Percentiles rank a stretch among this genome's conserved stretches.
Conservation (phyloP, 2,329 filamentous ascomycete genomes). For the Lecanicillium sp. region DNA sequence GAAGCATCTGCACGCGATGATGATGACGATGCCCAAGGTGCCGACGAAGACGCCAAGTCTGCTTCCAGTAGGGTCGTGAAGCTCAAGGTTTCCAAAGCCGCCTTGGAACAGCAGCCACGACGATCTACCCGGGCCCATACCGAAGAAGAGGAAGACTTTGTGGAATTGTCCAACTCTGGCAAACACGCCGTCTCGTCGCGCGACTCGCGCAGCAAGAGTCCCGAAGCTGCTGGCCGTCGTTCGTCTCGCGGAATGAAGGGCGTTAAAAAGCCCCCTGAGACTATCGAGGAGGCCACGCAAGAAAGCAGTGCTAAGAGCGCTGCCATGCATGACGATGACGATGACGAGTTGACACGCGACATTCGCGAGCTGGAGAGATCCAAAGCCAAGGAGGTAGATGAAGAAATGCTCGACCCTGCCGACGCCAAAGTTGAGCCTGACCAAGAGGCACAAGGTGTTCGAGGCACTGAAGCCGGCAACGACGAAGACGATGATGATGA, state of each 20-base stretch:
- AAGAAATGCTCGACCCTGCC: slow-evolving; percentile 19
- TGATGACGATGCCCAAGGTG: slow-evolving; percentile 19
- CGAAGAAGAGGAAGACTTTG: slow-evolving; percentile 44
- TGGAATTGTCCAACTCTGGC: slow-evolving; percentile 54
- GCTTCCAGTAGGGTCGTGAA: slow-evolving; percentile 33
- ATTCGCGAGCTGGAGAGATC: slow-evolving; percentile 20
- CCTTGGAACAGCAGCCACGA: slow-evolving; percentile 25
- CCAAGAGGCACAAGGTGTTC: no score
- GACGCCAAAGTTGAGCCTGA: no score
- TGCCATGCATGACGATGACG: slow-evolving; percentile 21
- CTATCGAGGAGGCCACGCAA: slow-evolving; percentile 45
- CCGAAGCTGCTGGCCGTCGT: slow-evolving; percentile 40
- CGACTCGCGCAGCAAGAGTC: slow-evolving; percentile 47
- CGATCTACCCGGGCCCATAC: slow-evolving; percentile 45
- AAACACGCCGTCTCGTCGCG: slow-evolving; percentile 42
- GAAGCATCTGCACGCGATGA: slow-evolving; percentile 27
- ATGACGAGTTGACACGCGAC: slow-evolving; percentile 15
- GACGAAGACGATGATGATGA: slow-evolving; percentile 31
- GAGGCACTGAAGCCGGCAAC: slow-evolving; percentile 13
- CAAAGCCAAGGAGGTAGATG: slow-evolving; percentile 17
- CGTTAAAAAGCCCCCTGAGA: slow-evolving; percentile 37
- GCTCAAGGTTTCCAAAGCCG: slow-evolving; percentile 29
- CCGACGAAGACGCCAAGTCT: slow-evolving; percentile 16
- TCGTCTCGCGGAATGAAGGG: slow-evolving; percentile 43
- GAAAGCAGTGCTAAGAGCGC: slow-evolving; percentile 33